Conservation (phyloP, 2,329 filamentous ascomycete genomes). For the Aspergillus viridinutans region DNA sequence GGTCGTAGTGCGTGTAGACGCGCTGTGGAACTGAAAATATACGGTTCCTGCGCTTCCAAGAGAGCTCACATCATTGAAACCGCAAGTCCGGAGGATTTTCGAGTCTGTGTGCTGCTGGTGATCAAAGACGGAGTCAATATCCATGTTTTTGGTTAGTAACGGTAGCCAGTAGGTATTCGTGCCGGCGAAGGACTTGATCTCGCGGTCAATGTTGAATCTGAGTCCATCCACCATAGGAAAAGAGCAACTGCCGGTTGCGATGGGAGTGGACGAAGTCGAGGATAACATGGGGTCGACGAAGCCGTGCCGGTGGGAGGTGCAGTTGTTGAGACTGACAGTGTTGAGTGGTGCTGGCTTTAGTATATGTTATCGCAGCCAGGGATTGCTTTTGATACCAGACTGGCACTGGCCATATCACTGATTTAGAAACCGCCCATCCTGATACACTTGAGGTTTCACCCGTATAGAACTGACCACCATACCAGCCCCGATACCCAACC, state of each 20-base stretch:
- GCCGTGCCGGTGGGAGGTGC: no score
- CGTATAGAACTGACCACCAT: slow-evolving; percentile 13
- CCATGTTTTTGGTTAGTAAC: slow-evolving; percentile 44
- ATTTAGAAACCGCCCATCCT: slow-evolving; percentile 8
- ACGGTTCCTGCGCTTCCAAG: slow-evolving; percentile 40
- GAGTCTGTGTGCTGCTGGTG: slow-evolving; percentile 34
- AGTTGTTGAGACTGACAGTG: no score
- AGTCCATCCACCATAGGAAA: slow-evolving; percentile 16
- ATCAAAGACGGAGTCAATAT: slow-evolving; percentile 41
- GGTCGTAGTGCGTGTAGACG: slow-evolving; percentile 27
- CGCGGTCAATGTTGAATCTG: slow-evolving; percentile 34
- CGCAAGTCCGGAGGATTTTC: slow-evolving; percentile 50
- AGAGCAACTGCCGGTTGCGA: not conserved
- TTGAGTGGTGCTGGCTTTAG: no score
- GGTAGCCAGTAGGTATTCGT: slow-evolving; percentile 51
- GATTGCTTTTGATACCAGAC: not conserved
- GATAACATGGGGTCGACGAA: not conserved
- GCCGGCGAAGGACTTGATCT: slow-evolving; percentile 40
- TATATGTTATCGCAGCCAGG: no score
- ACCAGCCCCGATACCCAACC: slow-evolving; percentile 9
- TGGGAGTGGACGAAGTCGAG: not conserved
- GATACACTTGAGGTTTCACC: not conserved
- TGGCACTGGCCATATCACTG: slow-evolving; percentile 21
- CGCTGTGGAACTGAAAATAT: slow-evolving; percentile 37
- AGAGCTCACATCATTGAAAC: slow-evolving; percentile 46